phyloP scores from a whole-genome alignment of 495 filamentous ascomycete genomes.

The Tuber calosporum region DNA sequence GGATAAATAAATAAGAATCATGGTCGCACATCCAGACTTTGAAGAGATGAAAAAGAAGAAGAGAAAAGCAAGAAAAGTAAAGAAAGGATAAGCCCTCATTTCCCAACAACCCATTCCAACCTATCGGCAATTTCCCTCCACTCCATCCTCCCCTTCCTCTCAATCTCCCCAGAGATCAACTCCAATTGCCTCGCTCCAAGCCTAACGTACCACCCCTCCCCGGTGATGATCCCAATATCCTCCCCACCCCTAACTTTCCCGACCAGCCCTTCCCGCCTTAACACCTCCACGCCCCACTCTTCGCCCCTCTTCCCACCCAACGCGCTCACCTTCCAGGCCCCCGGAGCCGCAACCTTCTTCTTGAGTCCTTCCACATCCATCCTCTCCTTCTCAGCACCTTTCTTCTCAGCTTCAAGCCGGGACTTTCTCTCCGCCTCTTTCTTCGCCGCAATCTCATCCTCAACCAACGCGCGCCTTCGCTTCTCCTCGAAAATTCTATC shows the following conservation, averaged over 20 bases:
- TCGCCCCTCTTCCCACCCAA: slow-evolving; percentile 23
- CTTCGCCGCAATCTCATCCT: slow-evolving; percentile 44
- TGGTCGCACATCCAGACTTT: background rate
- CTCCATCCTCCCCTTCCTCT: slow-evolving; percentile 33
- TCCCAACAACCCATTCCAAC: slow-evolving; percentile 21
- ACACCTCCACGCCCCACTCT: slow-evolving; percentile 40
- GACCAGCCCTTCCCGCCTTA: slow-evolving; percentile 42
- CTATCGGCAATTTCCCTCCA: slow-evolving; percentile 36
- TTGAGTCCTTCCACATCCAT: slow-evolving; percentile 24
- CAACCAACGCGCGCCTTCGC: slow-evolving; percentile 42
- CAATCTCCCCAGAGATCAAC: slow-evolving; percentile 22
- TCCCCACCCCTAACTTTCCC: slow-evolving; percentile 36
- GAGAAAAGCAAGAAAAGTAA: background rate
- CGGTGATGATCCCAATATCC: slow-evolving; percentile 36
- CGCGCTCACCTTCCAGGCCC: slow-evolving; percentile 23
- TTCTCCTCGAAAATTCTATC: slow-evolving; percentile 43
- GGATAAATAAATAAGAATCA: background rate
- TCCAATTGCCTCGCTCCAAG: slow-evolving; percentile 17
- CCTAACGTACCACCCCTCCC: slow-evolving; percentile 34
- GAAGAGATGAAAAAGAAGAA: background rate
- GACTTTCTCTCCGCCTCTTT: slow-evolving; percentile 33
- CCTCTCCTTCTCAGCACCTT: slow-evolving; percentile 37
- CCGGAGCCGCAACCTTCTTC: slow-evolving; percentile 3
- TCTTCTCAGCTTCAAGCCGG: slow-evolving; percentile 26
- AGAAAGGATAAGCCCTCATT: background rate